A percentile compares a stretch with the other conserved stretches of the same genome.
phyloP scores from a whole-genome alignment of 208 protist species.

The Trypanosoma conorhini region DNA sequence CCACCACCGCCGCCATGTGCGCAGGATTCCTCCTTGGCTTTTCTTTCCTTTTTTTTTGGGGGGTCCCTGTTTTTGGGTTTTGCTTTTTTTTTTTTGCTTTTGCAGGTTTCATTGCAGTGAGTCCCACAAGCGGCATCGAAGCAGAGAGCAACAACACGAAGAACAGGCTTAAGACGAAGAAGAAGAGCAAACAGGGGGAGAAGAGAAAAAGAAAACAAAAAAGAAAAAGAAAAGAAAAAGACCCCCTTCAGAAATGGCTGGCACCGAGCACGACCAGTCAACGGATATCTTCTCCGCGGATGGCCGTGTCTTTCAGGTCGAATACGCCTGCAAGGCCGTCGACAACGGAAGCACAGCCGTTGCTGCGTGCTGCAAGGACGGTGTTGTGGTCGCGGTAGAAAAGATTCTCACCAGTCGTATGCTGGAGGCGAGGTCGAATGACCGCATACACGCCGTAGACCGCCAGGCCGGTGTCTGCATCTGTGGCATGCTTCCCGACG shows the following conservation, averaged over 20 bases:
- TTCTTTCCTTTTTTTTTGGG: slow-evolving; percentile 23
- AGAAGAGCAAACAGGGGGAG: slow-evolving; percentile 5
- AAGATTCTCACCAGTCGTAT: slow-evolving; percentile 98
- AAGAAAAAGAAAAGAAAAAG: background rate
- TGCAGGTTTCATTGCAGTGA: slow-evolving; percentile 2
- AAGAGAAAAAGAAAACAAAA: slow-evolving; percentile 13
- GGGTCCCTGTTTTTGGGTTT: slow-evolving; percentile 1
- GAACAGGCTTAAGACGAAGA: background rate
- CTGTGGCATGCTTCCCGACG: slow-evolving; percentile 97
- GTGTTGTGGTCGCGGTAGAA: slow-evolving; percentile 98
- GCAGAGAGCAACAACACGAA: background rate
- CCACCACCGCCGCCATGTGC: background rate
- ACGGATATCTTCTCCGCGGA: slow-evolving; percentile 98
- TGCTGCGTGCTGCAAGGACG: slow-evolving; percentile 96
- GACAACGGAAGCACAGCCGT: slow-evolving; percentile 98
- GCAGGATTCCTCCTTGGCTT: background rate
- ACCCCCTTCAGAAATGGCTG: slow-evolving; percentile 34
- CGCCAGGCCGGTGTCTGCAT: slow-evolving; percentile 93
- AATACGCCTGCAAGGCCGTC: slow-evolving; percentile 99
- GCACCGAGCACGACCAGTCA: slow-evolving; percentile 97
- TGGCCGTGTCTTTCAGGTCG: slow-evolving; percentile 99
- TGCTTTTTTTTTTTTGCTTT: slow-evolving; percentile 18
- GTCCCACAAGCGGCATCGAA: slow-evolving; percentile 1
- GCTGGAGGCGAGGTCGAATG: slow-evolving; percentile 94
- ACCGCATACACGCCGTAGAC: slow-evolving; percentile 95